phyloP scores from a whole-genome alignment of 257 asterid genomes.

The Salvia splendens region DNA sequence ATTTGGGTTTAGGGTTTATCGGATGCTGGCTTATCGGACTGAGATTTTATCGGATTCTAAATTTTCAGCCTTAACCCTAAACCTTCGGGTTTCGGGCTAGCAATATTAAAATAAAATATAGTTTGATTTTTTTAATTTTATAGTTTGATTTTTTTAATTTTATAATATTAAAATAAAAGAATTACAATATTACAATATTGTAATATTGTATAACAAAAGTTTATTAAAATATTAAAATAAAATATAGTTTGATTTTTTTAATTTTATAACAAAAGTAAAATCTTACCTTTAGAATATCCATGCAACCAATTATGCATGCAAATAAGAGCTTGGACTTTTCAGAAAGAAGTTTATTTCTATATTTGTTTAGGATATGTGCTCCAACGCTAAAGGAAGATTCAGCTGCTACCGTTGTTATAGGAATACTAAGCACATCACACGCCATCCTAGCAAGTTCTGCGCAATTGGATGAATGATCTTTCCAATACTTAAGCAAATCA shows the following conservation, averaged over 20 bases:
- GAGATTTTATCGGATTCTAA: too few relatives aligned
- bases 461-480: neutral
- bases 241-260: neutral
- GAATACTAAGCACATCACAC: neutral
- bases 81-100: too few relatives aligned
- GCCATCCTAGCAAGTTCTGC: neutral
- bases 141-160: too few relatives aligned
- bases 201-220: too few relatives aligned
- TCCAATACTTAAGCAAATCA: neutral
- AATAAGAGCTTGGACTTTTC: neutral
- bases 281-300: neutral
- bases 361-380: neutral
- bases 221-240: too few relatives aligned
- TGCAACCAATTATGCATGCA: neutral
- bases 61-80: too few relatives aligned
- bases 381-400: neutral
- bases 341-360: neutral
- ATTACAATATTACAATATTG: too few relatives aligned
- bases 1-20: too few relatives aligned
- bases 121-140: too few relatives aligned
- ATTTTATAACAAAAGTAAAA: neutral
- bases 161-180: too few relatives aligned
- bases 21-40: too few relatives aligned
- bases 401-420: neutral
- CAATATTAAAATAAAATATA: too few relatives aligned